Percentiles rank a stretch among this genome's conserved stretches.
These are phyloP conservation scores for Russula vinacea DNA, from an alignment of 768 basidiomycete species.

Conservation along the genomic window DNA sequence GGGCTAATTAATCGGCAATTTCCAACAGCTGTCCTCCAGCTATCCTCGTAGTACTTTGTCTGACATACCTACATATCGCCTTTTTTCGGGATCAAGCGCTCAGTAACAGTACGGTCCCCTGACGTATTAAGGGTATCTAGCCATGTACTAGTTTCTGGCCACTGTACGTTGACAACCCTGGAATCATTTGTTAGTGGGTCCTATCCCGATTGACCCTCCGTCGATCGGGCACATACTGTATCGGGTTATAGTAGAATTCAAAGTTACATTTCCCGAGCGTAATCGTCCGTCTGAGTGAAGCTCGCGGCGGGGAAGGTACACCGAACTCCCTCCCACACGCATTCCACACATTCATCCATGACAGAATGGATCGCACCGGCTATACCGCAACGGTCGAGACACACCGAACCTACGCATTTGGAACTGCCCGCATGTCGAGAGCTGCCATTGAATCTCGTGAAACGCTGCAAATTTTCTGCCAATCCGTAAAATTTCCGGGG, in stretches of 20 bases:
- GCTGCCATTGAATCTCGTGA: too few relatives aligned
- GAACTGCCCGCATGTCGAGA: background rate
- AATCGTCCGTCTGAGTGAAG: background rate
- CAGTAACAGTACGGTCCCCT: too few relatives aligned
- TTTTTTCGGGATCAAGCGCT: too few relatives aligned
- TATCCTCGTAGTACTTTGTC: too few relatives aligned
- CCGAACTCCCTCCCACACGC: background rate
- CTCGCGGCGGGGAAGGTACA: background rate
- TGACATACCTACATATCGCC: too few relatives aligned
- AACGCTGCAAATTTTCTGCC: background rate
- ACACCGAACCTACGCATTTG: background rate
- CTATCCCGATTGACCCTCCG: too few relatives aligned
- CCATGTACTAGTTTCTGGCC: too few relatives aligned
- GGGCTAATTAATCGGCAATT: background rate
- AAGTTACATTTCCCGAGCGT: too few relatives aligned
- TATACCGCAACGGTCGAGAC: background rate
- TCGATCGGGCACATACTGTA: background rate
- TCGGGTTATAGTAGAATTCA: background rate
- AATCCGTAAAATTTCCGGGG: background rate
- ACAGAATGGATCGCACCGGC: background rate
- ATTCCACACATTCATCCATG: background rate
- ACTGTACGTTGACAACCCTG: too few relatives aligned
- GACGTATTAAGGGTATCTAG: too few relatives aligned
- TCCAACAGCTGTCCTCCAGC: background rate
- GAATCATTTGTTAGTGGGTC: too few relatives aligned